These are phyloP conservation scores for Kwoniella pini DNA, from an alignment of 768 basidiomycete genomes.

Conservation along the genomic window DNA sequence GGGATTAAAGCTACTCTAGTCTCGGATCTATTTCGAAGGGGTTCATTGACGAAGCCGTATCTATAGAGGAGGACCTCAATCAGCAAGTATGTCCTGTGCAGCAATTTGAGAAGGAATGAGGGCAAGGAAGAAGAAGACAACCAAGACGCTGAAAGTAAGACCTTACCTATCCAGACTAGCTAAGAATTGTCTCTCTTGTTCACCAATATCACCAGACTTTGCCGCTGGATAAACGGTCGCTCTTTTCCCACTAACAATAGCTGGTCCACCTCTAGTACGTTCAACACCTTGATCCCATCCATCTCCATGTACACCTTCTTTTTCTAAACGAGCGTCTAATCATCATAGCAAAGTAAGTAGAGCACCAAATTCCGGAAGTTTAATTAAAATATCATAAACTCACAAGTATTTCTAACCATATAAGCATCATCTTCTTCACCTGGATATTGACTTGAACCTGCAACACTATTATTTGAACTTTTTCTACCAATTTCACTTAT, in stretches of 20 bases:
- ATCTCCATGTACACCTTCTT: conserved; percentile 87
- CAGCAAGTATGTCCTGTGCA: no score
- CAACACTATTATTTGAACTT: conserved; percentile 30
- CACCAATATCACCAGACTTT: conserved; percentile 63
- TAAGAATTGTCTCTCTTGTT: conserved; percentile 73
- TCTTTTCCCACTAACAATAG: conserved; percentile 18
- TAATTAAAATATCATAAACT: conserved; percentile 21
- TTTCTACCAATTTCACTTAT: conserved; percentile 7
- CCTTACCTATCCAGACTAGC: conserved; percentile 84
- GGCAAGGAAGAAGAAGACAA: conserved; percentile 7
- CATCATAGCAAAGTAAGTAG: no score
- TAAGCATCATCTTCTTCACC: conserved; percentile 55
- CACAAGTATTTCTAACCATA: conserved; percentile 54
- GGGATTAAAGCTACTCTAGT: conserved; percentile 71
- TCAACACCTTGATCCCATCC: conserved; percentile 93
- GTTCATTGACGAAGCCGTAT: conserved; percentile 84
- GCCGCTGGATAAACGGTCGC: conserved; percentile 56
- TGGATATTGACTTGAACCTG: conserved; percentile 44
- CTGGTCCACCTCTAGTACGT: conserved; percentile 69
- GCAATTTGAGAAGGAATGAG: background rate
- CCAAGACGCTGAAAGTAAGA: no score
- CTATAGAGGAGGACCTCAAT: conserved; percentile 55
- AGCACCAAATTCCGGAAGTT: no score
- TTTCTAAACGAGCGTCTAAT: conserved; percentile 76
- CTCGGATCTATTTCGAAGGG: conserved; percentile 67